Evolutionary conservation across 352 stramenopile species (phyloP).

Genomic region (Globisporangium rhizosaccharum): DNA sequence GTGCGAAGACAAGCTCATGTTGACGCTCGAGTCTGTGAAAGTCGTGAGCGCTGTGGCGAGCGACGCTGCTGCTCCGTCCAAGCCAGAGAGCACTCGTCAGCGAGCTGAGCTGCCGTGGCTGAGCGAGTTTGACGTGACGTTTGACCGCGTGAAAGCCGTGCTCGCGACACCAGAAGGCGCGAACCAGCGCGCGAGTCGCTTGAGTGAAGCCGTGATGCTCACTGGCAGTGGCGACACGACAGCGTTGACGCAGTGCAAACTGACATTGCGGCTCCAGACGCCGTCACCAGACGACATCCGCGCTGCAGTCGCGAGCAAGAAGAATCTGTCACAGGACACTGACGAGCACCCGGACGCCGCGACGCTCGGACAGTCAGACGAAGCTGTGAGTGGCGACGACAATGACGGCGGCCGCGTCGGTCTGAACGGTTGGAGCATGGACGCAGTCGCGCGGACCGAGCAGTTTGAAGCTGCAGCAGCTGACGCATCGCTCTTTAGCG

Average conservation of each 20-base stretch:
- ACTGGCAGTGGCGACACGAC: slow-evolving; percentile 31
- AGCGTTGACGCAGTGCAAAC: slow-evolving; percentile 30
- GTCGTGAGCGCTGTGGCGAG: slow-evolving; percentile 9
- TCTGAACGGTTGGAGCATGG: slow-evolving; percentile 76
- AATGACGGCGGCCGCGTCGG: slow-evolving; percentile 76
- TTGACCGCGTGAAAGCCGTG: slow-evolving; percentile 41
- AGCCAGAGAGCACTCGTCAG: slow-evolving; percentile 1
- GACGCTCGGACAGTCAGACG: slow-evolving; percentile 18
- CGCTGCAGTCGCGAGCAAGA: slow-evolving; percentile 43
- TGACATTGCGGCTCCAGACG: slow-evolving; percentile 43
- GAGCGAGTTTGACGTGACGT: slow-evolving; percentile 53
- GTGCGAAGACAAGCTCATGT: slow-evolving; percentile 74
- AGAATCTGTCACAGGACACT: slow-evolving; percentile 67
- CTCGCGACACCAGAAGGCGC: slow-evolving; percentile 46
- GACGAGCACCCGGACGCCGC: slow-evolving; percentile 43
- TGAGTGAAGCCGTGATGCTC: slow-evolving; percentile 44
- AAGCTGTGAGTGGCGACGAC: slow-evolving; percentile 60
- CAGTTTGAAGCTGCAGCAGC: slow-evolving; percentile 54
- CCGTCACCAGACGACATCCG: slow-evolving; percentile 45
- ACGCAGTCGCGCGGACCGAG: slow-evolving; percentile 53
- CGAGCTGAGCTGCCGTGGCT: slow-evolving; percentile 47
- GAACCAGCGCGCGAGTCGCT: slow-evolving; percentile 39
- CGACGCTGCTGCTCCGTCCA: background rate
- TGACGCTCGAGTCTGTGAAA: slow-evolving; percentile 64
- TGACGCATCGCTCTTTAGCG: slow-evolving; percentile 43